Percentiles rank a stretch among this genome's conserved stretches.
These are phyloP conservation scores for Hyaloscypha variabilis DNA, from an alignment of 495 filamentous ascomycete genomes.

Conservation along the genomic window DNA sequence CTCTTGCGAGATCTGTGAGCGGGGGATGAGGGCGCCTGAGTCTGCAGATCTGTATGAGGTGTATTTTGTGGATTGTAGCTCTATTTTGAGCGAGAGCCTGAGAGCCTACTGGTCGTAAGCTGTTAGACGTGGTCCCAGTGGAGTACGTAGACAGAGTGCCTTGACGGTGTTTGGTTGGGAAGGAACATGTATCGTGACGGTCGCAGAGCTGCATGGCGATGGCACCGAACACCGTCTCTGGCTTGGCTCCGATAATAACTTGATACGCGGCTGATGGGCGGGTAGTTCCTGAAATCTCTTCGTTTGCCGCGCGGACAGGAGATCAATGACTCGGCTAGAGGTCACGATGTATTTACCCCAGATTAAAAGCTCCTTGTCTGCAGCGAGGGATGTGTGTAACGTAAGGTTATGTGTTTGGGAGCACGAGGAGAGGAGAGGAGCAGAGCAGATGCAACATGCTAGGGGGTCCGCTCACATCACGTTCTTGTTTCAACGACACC, in stretches of 20 bases:
- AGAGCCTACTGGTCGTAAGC: background rate
- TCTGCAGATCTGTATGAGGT: background rate
- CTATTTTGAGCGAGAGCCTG: background rate
- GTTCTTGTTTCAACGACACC: constrained; percentile 21
- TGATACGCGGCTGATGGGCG: background rate
- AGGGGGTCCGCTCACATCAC: background rate
- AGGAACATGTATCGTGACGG: background rate
- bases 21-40: background rate
- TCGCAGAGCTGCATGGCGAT: constrained; percentile 5
- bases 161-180: background rate
- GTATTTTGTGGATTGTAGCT: background rate
- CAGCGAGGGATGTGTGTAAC: background rate
- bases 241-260: background rate
- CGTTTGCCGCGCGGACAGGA: background rate
- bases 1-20: background rate
- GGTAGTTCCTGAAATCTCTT: background rate
- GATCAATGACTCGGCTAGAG: background rate
- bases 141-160: background rate
- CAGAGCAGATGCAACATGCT: no score
- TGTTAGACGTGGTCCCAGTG: background rate
- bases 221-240: background rate
- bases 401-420: background rate
- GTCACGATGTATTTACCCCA: background rate
- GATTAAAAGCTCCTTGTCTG: background rate
- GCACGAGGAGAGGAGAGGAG: no score